A percentile compares a stretch with the other conserved stretches of the same genome.
Conservation (phyloP, 2,329 filamentous ascomycete genomes). For the Colletotrichum chlorophyti region DNA sequence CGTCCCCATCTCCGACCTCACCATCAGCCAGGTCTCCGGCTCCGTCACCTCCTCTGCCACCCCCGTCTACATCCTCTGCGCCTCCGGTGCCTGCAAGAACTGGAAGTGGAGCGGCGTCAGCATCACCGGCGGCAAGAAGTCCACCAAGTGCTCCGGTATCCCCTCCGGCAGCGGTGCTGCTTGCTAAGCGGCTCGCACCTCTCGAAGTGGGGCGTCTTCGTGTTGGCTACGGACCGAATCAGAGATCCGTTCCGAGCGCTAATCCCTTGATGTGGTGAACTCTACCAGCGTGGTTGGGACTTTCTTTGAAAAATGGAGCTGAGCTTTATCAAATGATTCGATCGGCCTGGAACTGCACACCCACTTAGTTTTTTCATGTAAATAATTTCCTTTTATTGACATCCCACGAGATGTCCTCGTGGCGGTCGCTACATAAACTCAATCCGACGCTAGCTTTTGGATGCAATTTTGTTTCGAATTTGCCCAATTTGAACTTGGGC, state of each 20-base stretch:
- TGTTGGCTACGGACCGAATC: background rate
- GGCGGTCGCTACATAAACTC: background rate
- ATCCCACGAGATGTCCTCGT: background rate
- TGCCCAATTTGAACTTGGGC: too few relatives aligned
- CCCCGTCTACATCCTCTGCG: conserved; percentile 61
- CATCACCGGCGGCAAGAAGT: conserved; percentile 58
- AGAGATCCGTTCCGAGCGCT: background rate
- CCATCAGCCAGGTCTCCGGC: conserved; percentile 50
- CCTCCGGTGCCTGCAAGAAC: conserved; percentile 53
- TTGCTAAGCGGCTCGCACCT: conserved; percentile 11
- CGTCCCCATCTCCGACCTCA: conserved; percentile 60
- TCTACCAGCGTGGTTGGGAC: background rate
- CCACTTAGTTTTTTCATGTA: conserved; percentile 18
- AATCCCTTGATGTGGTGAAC: background rate
- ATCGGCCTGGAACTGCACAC: conserved; percentile 29
- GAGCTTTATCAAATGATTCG: too few relatives aligned
- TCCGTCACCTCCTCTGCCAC: conserved; percentile 46
- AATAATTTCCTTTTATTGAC: conserved; percentile 13
- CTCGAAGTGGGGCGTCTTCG: background rate
- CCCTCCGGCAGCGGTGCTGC: conserved; percentile 30
- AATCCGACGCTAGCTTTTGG: background rate
- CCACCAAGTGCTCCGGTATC: conserved; percentile 34
- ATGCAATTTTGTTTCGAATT: background rate
- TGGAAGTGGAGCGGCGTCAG: conserved; percentile 59
- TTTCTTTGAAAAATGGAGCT: background rate